phyloP scores from a whole-genome alignment of 164 flowering plant genomes.

The Hamamelis virginiana region DNA sequence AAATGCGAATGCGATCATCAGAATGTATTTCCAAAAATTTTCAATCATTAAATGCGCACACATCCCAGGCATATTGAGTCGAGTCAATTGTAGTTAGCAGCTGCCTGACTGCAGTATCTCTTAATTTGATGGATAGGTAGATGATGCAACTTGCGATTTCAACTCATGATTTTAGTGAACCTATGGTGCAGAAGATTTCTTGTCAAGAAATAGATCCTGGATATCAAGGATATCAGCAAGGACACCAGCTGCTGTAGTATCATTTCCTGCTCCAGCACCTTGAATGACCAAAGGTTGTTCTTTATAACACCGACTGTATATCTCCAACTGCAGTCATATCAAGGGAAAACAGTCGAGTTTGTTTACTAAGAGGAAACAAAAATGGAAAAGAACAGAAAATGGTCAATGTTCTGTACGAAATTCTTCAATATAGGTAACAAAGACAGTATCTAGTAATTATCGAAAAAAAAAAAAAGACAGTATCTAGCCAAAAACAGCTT shows the following conservation, averaged over 20 bases:
- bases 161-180: not conserved
- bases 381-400: too few relatives aligned
- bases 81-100: too few relatives aligned
- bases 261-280: slow-evolving; percentile 97
- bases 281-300: slow-evolving; percentile 78
- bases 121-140: not conserved
- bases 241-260: slow-evolving; percentile 91
- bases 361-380: too few relatives aligned
- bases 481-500: not conserved
- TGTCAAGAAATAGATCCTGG: slow-evolving; percentile 67
- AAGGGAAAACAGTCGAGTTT: not conserved
- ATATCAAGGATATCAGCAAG: slow-evolving; percentile 88
- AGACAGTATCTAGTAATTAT: not conserved
- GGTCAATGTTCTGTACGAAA: too few relatives aligned
- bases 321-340: slow-evolving; percentile 56
- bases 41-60: too few relatives aligned
- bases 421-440: not conserved
- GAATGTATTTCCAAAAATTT: too few relatives aligned
- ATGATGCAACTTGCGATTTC: not conserved
- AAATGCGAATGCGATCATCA: too few relatives aligned
- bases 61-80: too few relatives aligned
- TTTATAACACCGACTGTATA: slow-evolving; percentile 70
- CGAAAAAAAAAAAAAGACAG: too few relatives aligned
- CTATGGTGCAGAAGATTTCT: not conserved
- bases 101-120: not conserved